Evolutionary conservation across 108 stramenopile genomes (phyloP).

Genomic region (Nitzschia inconspicua): DNA sequence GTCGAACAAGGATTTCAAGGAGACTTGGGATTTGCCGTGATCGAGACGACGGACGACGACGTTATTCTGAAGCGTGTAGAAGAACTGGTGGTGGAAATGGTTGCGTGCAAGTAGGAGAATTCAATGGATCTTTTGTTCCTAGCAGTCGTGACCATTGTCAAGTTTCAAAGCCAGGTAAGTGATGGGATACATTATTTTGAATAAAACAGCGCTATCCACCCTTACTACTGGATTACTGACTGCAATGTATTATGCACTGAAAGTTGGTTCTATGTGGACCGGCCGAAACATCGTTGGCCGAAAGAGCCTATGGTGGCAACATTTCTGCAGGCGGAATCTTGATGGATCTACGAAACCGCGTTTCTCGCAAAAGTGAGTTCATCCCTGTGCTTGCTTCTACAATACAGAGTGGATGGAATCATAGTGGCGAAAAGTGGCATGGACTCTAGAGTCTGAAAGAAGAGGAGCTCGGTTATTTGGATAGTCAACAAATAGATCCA

Average conservation of each 20-base stretch:
- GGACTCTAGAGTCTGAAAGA: slow-evolving; percentile 18
- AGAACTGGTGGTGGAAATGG: slow-evolving; percentile 54
- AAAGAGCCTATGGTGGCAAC: slow-evolving; percentile 35
- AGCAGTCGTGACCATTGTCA: slow-evolving; percentile 62
- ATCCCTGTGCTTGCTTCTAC: slow-evolving; percentile 42
- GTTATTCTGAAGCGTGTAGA: slow-evolving; percentile 44
- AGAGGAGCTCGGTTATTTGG: not conserved
- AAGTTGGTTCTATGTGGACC: slow-evolving; percentile 51
- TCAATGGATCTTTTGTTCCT: slow-evolving; percentile 34
- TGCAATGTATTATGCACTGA: too few relatives aligned
- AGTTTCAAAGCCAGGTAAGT: slow-evolving; percentile 41
- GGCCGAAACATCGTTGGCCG: slow-evolving; percentile 40
- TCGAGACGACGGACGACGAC: slow-evolving; percentile 76
- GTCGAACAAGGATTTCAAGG: slow-evolving; percentile 24
- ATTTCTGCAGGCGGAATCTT: slow-evolving; percentile 27
- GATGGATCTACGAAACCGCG: slow-evolving; percentile 50
- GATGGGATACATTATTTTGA: too few relatives aligned
- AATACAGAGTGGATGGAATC: slow-evolving; percentile 50
- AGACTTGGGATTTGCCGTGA: slow-evolving; percentile 70
- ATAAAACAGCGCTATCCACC: too few relatives aligned
- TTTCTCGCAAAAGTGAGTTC: slow-evolving; percentile 58
- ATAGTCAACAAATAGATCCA: not conserved
- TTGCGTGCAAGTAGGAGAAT: slow-evolving; percentile 58
- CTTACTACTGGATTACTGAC: not conserved
- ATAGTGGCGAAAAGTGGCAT: too few relatives aligned